phyloP scores from a whole-genome alignment of 2,329 filamentous ascomycete genomes.

The Exophiala sp. region DNA sequence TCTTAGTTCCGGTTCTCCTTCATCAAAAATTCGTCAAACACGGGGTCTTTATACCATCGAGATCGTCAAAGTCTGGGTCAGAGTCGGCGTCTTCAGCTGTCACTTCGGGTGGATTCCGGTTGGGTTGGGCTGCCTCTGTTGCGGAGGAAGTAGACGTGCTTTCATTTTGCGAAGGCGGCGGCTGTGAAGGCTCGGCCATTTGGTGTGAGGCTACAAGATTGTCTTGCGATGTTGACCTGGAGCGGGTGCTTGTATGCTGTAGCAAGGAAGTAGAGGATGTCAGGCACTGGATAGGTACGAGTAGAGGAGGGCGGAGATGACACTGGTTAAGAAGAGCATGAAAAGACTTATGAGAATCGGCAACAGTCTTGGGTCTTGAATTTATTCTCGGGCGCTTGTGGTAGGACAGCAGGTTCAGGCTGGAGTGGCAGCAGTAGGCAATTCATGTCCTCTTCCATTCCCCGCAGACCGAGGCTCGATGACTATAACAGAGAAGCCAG shows the following conservation, averaged over 20 bases:
- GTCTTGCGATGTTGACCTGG: not conserved
- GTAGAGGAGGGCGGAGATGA: too few relatives aligned
- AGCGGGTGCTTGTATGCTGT: not conserved
- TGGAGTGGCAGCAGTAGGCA: not conserved
- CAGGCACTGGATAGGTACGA: too few relatives aligned
- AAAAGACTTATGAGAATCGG: too few relatives aligned
- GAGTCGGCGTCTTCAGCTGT: slow-evolving; percentile 54
- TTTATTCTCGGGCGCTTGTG: too few relatives aligned
- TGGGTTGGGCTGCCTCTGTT: not conserved
- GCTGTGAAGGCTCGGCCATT: slow-evolving; percentile 19
- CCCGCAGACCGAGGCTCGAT: slow-evolving; percentile 4
- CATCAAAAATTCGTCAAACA: not conserved
- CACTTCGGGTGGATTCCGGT: slow-evolving; percentile 7
- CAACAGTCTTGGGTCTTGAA: too few relatives aligned
- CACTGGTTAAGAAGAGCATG: too few relatives aligned
- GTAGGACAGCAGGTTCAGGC: too few relatives aligned
- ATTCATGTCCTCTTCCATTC: not conserved
- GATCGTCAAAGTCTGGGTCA: slow-evolving; percentile 89
- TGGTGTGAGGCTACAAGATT: not conserved
- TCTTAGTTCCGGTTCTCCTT: not conserved
- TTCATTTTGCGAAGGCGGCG: slow-evolving; percentile 4
- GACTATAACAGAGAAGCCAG: not conserved
- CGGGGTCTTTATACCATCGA: slow-evolving; percentile 61
- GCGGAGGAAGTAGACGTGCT: not conserved
- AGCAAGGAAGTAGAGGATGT: not conserved